phyloP scores from a whole-genome alignment of 768 basidiomycete species.

The Gymnopilus dilepis region DNA sequence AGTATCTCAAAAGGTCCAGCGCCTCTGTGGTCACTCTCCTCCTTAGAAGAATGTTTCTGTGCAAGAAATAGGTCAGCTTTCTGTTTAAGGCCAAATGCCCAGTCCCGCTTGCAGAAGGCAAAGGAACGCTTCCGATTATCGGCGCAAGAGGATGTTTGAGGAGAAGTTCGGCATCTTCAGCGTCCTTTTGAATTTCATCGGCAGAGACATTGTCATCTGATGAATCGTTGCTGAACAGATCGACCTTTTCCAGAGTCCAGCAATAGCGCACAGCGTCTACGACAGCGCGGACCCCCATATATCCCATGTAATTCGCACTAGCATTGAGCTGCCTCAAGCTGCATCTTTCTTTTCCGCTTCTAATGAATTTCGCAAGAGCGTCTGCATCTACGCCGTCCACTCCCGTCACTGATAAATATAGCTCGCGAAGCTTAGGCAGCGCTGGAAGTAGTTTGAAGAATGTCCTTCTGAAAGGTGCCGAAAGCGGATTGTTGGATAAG shows the following conservation, averaged over 20 bases:
- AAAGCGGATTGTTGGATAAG: conserved; percentile 25
- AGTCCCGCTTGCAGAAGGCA: conserved; percentile 17
- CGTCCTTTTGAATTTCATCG: conserved; percentile 5
- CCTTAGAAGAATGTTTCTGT: conserved; percentile 21
- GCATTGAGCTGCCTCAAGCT: conserved; percentile 20
- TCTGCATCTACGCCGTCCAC: conserved; percentile 16
- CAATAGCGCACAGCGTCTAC: conserved; percentile 17
- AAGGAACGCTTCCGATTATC: too few relatives aligned
- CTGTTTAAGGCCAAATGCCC: neutral
- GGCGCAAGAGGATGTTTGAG: too few relatives aligned
- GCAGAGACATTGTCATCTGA: neutral
- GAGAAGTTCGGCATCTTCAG: too few relatives aligned
- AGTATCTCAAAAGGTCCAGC: conserved; percentile 19
- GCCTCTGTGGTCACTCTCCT: conserved; percentile 15
- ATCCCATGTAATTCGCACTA: conserved; percentile 24
- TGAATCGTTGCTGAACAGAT: conserved; percentile 20
- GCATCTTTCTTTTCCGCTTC: conserved; percentile 12
- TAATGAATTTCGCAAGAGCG: conserved; percentile 15
- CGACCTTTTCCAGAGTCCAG: conserved; percentile 24
- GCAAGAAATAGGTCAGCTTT: conserved; percentile 15
- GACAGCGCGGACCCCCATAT: conserved; percentile 18
- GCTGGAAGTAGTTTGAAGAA: conserved; percentile 15
- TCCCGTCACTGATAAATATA: conserved; percentile 18
- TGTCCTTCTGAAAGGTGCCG: conserved; percentile 20
- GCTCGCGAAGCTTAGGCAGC: conserved; percentile 12